phyloP scores from a whole-genome alignment of 345 rosid genomes.

The Eucalyptus victrix region DNA sequence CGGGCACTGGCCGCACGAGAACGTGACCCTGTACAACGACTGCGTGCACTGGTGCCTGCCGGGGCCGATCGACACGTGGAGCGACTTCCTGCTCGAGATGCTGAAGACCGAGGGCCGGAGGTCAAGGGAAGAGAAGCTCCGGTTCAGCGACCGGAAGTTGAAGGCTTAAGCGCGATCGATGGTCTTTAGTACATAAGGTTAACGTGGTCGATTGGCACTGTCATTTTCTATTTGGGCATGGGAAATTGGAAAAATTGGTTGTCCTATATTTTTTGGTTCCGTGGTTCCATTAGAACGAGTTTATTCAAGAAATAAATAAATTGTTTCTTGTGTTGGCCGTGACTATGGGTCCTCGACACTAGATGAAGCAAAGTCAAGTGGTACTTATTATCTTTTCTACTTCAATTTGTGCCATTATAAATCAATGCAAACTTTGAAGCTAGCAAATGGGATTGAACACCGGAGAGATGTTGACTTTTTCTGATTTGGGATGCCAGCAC shows the following conservation, averaged over 20 bases:
- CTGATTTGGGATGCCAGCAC: not conserved
- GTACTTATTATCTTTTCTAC: not conserved
- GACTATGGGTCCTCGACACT: not conserved
- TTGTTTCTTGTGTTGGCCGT: not conserved
- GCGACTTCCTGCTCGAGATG: slow-evolving; percentile 72
- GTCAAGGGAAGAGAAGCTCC: slow-evolving; percentile 8
- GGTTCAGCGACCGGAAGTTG: not conserved
- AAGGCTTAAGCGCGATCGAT: not conserved
- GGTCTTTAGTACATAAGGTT: not conserved
- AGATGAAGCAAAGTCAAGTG: not conserved
- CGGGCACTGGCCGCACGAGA: slow-evolving; percentile 55
- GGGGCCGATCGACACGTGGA: slow-evolving; percentile 76
- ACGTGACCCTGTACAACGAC: slow-evolving; percentile 65
- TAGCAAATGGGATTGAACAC: too few species aligned
- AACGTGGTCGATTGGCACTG: not conserved
- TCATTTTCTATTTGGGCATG: not conserved
- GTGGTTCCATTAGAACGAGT: not conserved
- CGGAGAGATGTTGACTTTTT: too few species aligned
- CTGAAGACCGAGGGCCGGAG: slow-evolving; percentile 52
- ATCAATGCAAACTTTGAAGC: too few species aligned
- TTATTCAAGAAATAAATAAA: not conserved
- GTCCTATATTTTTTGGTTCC: not conserved
- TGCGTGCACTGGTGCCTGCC: slow-evolving; percentile 97
- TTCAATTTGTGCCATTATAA: not conserved
- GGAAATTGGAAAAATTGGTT: not conserved